phyloP scores from a whole-genome alignment of 1,139 yeast genomes.

The Pneumocystis oryctolagi region DNA sequence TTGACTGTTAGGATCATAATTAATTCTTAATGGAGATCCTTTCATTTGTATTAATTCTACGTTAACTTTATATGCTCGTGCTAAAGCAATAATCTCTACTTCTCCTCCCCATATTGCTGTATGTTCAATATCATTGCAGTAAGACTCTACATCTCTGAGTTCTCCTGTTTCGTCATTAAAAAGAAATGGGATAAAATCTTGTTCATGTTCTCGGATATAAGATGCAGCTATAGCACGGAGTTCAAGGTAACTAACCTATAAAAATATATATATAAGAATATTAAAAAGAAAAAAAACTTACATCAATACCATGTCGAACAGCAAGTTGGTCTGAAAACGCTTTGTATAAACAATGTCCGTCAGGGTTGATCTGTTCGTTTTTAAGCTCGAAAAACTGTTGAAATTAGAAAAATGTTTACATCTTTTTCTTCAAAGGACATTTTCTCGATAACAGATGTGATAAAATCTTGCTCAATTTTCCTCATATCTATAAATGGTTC shows the following conservation, averaged over 20 bases:
- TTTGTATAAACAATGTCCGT: constrained; percentile 87
- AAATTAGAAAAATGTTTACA: background rate
- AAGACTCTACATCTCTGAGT: constrained; percentile 47
- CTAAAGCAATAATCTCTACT: constrained; percentile 69
- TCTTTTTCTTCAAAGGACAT: background rate
- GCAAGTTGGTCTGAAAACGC: constrained; percentile 66
- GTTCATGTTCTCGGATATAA: constrained; percentile 47
- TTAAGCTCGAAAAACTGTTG: background rate
- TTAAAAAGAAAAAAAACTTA: constrained; percentile 26
- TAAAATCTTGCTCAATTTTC: background rate
- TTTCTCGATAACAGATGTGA: background rate
- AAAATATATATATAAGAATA: background rate
- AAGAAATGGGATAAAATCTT: constrained; percentile 66
- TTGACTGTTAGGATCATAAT: constrained; percentile 33
- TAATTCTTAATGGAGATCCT: constrained; percentile 44
- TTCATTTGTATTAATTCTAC: constrained; percentile 69
- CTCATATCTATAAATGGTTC: background rate
- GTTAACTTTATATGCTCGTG: constrained; percentile 52
- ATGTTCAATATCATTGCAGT: constrained; percentile 47
- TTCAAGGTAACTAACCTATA: constrained; percentile 15
- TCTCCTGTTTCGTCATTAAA: constrained; percentile 58
- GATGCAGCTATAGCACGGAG: constrained; percentile 52
- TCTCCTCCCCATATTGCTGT: constrained; percentile 97
- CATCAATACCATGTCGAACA: constrained; percentile 33
- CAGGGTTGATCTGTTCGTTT: constrained; percentile 44